These are phyloP conservation scores for Ceratocystis ficicola DNA, from an alignment of 2,329 filamentous ascomycete genomes.

Conservation along the genomic window DNA sequence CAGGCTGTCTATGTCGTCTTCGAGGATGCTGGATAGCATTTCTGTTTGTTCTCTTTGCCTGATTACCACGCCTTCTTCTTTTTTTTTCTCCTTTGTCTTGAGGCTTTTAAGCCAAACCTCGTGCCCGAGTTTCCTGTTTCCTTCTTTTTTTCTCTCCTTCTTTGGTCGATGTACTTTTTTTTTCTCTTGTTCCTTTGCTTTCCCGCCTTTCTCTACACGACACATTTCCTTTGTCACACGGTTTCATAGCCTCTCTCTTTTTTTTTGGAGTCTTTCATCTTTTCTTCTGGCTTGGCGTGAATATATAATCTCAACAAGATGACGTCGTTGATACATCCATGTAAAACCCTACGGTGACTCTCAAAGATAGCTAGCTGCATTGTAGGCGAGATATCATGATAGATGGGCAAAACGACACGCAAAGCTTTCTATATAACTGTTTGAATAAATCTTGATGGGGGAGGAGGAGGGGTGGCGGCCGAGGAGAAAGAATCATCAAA, in stretches of 20 bases:
- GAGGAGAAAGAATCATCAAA: background rate
- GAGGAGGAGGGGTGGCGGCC: too few relatives aligned
- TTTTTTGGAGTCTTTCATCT: background rate
- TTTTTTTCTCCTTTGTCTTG: too few relatives aligned
- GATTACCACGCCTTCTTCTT: background rate
- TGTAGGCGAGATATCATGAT: too few relatives aligned
- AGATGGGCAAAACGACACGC: background rate
- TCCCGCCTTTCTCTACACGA: background rate
- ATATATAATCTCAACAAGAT: conserved; percentile 4
- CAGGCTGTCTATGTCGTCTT: too few relatives aligned
- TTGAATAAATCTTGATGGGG: too few relatives aligned
- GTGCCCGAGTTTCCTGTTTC: too few relatives aligned
- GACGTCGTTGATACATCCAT: conserved; percentile 6
- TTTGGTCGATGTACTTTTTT: background rate
- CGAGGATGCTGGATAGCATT: background rate
- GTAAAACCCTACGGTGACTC: background rate
- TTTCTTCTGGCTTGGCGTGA: background rate
- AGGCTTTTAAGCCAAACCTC: too few relatives aligned
- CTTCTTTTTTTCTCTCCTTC: background rate
- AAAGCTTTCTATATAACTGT: background rate
- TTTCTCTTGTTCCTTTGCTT: background rate
- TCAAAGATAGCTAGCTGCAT: background rate
- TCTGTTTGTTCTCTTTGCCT: conserved; percentile 5
- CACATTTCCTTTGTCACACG: background rate
- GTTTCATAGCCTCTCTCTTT: background rate